Evolutionary conservation across 805 yeast species (phyloP).

Genomic region (Wickerhamomyces sydowiorum): DNA sequence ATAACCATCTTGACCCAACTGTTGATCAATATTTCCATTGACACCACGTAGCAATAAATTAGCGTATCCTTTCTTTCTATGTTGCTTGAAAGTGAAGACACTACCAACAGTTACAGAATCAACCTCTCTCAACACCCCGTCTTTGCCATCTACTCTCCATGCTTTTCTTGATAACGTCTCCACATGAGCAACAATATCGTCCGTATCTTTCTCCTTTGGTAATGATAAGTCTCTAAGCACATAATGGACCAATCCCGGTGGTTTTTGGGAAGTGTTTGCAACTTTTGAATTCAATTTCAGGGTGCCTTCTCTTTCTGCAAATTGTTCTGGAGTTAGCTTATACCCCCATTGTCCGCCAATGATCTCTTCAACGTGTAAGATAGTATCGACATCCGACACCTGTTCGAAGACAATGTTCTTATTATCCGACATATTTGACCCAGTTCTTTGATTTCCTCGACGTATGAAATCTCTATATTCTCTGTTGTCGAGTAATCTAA

Average conservation of each 20-base stretch:
- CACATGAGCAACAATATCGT: slow-evolving; percentile 34
- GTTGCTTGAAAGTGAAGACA: slow-evolving; percentile 44
- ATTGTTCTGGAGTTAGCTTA: slow-evolving; percentile 20
- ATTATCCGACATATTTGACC: too few species aligned
- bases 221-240: slow-evolving; percentile 25
- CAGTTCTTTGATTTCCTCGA: too few species aligned
- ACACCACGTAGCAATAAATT: slow-evolving; percentile 36
- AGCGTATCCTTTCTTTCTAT: slow-evolving; percentile 55
- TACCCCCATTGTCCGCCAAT: slow-evolving; percentile 24
- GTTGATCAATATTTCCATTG: slow-evolving; percentile 28
- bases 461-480: too few species aligned
- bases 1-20: slow-evolving; percentile 26
- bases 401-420: neutral
- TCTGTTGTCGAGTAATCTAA: too few species aligned
- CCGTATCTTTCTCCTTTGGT: slow-evolving; percentile 14
- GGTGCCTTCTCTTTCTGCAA: slow-evolving; percentile 22
- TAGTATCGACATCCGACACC: slow-evolving; percentile 7
- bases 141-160: slow-evolving; percentile 22
- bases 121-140: slow-evolving; percentile 23
- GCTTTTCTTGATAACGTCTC: slow-evolving; percentile 35
- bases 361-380: neutral
- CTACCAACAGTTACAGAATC: slow-evolving; percentile 47
- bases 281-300: neutral
- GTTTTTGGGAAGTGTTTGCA: neutral
- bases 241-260: slow-evolving; percentile 31